Evolutionary conservation across 2,329 filamentous ascomycete genomes (phyloP).

Genomic region (Claviceps paspali): DNA sequence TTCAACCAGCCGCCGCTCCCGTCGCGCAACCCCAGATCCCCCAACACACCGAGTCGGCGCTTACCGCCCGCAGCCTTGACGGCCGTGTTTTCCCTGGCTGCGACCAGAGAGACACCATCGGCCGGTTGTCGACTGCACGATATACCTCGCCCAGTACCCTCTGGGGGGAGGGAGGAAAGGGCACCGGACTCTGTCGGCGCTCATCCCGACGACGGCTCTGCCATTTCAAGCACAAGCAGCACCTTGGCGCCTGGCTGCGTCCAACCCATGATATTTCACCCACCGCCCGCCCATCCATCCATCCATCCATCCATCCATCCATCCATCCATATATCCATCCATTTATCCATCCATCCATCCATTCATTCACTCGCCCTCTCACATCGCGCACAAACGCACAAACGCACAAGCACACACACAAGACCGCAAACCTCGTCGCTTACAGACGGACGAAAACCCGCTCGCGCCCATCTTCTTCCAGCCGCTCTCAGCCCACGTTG

Average conservation of each 20-base stretch:
- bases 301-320: no score
- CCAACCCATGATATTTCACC: not conserved
- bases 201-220: not conserved
- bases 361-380: no score
- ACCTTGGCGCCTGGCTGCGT: conserved; percentile 8
- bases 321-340: no score
- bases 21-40: conserved; percentile 16
- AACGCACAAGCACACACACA: no score
- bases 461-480: conserved; percentile 13
- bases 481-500: no score
- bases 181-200: no score
- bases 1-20: conserved; percentile 12
- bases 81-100: conserved; percentile 14
- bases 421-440: not conserved
- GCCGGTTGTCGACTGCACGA: not conserved
- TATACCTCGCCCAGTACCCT: no score
- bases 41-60: conserved; percentile 16
- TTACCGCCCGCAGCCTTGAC: conserved; percentile 19
- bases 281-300: no score
- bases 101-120: conserved; percentile 6
- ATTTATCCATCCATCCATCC: no score
- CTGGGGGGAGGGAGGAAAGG: no score
- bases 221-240: conserved; percentile 7
- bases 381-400: no score
- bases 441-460: conserved; percentile 16